Base-by-base conservation (phyloP, 2,329 filamentous ascomycete genomes). In the Ophidiomyces ophidiicola region DNA sequence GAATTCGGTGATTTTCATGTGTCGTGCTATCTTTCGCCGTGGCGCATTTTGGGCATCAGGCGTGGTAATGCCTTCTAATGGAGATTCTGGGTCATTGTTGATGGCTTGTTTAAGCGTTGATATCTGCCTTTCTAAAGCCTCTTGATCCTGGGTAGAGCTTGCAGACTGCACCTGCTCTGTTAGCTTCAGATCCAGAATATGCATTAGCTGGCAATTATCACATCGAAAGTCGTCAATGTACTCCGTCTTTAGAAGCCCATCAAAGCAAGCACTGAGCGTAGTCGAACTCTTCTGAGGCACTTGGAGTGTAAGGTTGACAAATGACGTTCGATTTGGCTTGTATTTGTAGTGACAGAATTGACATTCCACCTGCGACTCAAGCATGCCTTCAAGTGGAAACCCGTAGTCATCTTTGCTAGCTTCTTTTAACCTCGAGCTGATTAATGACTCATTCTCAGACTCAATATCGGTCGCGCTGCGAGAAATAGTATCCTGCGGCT, bases 201-300 rank as follows among this genome's bases (percentile, higher is more conserved):
- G 82, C 30, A 83, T 62, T n/a, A 98, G 69, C 15, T 86, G 77
- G 55, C 90, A 98, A 61, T 78, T 82, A 52, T 94, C 90, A 63
- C 90, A 98, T 50, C 83, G 87, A 68, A 92, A 98, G 57, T 94
- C 90, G 46, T 96, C 88, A 48, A 98, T 94, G 56, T 86, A 81
- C 59, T 98, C 90, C 0, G 84, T 85, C 62, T 94, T 94, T 49
- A 98, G 79, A 60, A 94, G 80, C 28, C 82, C 82, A 53, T 98
- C 90, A 51, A 98, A 90, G 59, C 90, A 98, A 6, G 78, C 71
- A 54, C 81, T 86, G 11, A 98, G 70, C 0, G 84, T 80, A 0
- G 87, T 87, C 2, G 83, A 81, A 36, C 71, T 77, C 45, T 79
- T 74, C 56, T 90, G 83, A 0, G 90, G 90, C 3, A 98, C 90